Base-by-base conservation (phyloP, 805 yeast species). In the Starmerella geochares region DNA sequence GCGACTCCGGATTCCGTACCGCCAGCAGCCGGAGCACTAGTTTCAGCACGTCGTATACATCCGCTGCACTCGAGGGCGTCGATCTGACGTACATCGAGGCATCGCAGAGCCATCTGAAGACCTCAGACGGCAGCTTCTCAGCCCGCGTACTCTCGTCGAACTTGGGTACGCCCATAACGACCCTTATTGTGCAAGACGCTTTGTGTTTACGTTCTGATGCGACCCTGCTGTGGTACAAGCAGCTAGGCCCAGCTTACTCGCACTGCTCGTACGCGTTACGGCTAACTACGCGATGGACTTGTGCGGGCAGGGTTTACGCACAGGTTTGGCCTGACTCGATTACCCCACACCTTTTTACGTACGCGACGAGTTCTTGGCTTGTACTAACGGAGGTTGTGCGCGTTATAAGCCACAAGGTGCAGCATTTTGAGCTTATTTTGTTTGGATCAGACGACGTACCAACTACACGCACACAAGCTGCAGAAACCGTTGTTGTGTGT, bases 11-110 rank as follows among this genome's bases (percentile, higher is more conserved):
- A 25, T 54, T 56, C 19, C 56, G 42, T 27, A 45, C 53, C 21
- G 60, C 59, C 28, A 57, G 40, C 17, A 58, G 44, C 16, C 55
- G 41, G 19, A 57, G 49, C 8, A 54, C 54, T 3, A 52, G 50
- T 29, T 53, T 53, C 27, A 57, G 49, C 20, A 47, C 36, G 19
- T 46, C 48, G 43, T 47, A 51, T 3, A 48, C 47, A 13, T 50
- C 53, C 3, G 36, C 48, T 1, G 49, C 51, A 14, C 49, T 51
- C 31, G 46, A 38, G 5, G 53, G 51, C 4, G 48, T 47, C 14
- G 46, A 28, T 8, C 53, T 46, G 3, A 40, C 50, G 31, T 55
- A 52, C 29, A 44, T 47, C 23, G 54, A 39, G 8, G 60, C 54
- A 19, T 55, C 55, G 24, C 47, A 36, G 14, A 56, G 50, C 60